These are phyloP conservation scores for Citrus reticulata DNA, from an alignment of 345 rosid species.

Conservation along the genomic window DNA sequence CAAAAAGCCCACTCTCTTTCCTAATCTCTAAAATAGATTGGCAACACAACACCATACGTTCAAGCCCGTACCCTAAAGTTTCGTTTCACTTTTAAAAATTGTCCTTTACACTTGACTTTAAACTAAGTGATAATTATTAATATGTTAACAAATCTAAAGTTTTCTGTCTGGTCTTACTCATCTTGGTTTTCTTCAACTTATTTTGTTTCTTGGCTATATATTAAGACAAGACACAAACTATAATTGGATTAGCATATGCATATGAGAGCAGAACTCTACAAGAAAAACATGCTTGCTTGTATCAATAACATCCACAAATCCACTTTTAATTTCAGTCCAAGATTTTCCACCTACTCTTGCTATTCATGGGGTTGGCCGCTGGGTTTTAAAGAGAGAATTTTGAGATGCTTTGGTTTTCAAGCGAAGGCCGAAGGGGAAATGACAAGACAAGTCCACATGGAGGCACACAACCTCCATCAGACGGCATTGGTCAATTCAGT, in stretches of 20 bases:
- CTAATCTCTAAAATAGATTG: too few relatives aligned
- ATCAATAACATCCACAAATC: neutral
- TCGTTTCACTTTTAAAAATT: too few relatives aligned
- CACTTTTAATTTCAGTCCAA: neutral
- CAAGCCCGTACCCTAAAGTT: too few relatives aligned
- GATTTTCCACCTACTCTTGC: neutral
- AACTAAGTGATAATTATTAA: too few relatives aligned
- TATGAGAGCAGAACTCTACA: neutral
- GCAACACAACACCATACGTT: too few relatives aligned
- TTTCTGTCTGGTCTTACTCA: too few relatives aligned
- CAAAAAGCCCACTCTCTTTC: slow-evolving; percentile 23
- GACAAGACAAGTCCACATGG: neutral
- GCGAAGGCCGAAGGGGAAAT: neutral
- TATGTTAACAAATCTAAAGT: too few relatives aligned
- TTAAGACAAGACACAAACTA: neutral
- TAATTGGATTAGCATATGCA: neutral
- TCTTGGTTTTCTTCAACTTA: too few relatives aligned
- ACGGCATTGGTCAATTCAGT: neutral
- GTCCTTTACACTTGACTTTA: too few relatives aligned
- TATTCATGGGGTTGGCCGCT: neutral
- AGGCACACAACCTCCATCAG: neutral
- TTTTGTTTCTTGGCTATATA: too few relatives aligned
- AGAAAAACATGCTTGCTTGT: neutral
- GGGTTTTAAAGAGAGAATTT: neutral
- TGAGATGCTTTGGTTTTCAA: neutral